Conservation (phyloP, 805 yeast genomes). For the Schwanniomyces sp. region DNA sequence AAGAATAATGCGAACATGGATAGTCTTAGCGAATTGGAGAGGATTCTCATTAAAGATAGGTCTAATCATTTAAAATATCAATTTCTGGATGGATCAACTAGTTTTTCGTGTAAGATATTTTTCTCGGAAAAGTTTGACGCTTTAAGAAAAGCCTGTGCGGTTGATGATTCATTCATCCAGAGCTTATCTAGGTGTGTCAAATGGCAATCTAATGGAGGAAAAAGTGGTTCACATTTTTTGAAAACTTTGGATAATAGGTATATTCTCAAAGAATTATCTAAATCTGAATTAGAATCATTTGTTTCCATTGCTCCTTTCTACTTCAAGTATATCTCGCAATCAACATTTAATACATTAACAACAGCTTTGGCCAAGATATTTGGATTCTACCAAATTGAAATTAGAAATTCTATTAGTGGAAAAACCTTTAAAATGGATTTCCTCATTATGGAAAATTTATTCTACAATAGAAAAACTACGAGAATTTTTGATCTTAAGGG, state of each 20-base stretch:
- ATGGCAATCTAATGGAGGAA: slow-evolving; percentile 97
- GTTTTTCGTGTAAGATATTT: slow-evolving; percentile 87
- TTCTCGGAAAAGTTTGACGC: slow-evolving; percentile 98
- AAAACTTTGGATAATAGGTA: slow-evolving; percentile 90
- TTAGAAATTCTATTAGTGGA: slow-evolving; percentile 74
- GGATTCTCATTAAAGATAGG: slow-evolving; percentile 72
- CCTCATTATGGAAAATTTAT: slow-evolving; percentile 92
- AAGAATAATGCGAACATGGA: slow-evolving; percentile 21
- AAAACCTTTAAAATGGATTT: slow-evolving; percentile 84
- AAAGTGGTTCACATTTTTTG: slow-evolving; percentile 90
- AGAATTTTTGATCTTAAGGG: slow-evolving; percentile 96
- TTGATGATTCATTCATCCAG: slow-evolving; percentile 73
- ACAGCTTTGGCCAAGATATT: slow-evolving; percentile 92
- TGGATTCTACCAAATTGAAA: slow-evolving; percentile 93
- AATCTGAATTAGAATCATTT: slow-evolving; percentile 88
- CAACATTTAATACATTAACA: slow-evolving; percentile 90
- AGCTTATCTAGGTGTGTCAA: slow-evolving; percentile 90
- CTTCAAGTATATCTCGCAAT: slow-evolving; percentile 94
- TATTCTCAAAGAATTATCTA: slow-evolving; percentile 84
- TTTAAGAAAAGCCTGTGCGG: slow-evolving; percentile 79
- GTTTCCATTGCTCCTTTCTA: slow-evolving; percentile 95
- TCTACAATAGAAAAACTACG: slow-evolving; percentile 77
- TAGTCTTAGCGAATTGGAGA: slow-evolving; percentile 49
- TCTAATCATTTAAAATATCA: slow-evolving; percentile 92
- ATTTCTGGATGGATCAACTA: slow-evolving; percentile 80